Conservation (phyloP, 2,329 filamentous ascomycete genomes). For the Ophiostoma pallidulum region DNA sequence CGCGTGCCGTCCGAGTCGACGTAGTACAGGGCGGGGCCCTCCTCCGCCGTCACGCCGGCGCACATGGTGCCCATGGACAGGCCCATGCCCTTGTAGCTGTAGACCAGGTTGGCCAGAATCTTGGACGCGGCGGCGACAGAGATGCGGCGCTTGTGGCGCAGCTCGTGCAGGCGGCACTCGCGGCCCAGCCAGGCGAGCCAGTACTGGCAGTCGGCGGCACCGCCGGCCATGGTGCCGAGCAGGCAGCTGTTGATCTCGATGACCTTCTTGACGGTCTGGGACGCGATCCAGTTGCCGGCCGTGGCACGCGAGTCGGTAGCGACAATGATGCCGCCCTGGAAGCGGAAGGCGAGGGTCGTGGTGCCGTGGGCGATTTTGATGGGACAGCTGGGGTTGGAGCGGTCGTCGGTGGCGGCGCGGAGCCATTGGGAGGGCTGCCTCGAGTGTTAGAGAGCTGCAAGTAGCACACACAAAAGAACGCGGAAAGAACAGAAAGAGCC, state of each 20-base stretch:
- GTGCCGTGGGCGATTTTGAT: slow-evolving; percentile 99
- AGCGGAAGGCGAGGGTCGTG: slow-evolving; percentile 94
- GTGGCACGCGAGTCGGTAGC: slow-evolving; percentile 96
- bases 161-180: slow-evolving; percentile 98
- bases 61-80: slow-evolving; percentile 99
- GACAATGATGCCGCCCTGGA: slow-evolving; percentile 96
- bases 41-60: slow-evolving; percentile 87
- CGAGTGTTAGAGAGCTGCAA: background rate
- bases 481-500: background rate
- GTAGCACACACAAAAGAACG: too few species aligned
- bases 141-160: slow-evolving; percentile 97
- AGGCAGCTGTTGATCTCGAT: slow-evolving; percentile 95
- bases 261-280: slow-evolving; percentile 99
- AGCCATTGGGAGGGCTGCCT: slow-evolving; percentile 85
- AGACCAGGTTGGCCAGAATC: slow-evolving; percentile 96
- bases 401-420: slow-evolving; percentile 92
- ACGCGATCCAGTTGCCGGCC: slow-evolving; percentile 97
- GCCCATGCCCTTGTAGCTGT: slow-evolving; percentile 98
- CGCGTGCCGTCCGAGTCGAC: slow-evolving; percentile 96
- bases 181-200: slow-evolving; percentile 98
- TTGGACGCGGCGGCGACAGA: slow-evolving; percentile 94
- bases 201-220: slow-evolving; percentile 98
- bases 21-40: slow-evolving; percentile 97
- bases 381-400: slow-evolving; percentile 89
- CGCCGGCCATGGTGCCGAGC: slow-evolving; percentile 95